phyloP scores from a whole-genome alignment of 2,329 filamentous ascomycete genomes.

The Tolypocladium album region DNA sequence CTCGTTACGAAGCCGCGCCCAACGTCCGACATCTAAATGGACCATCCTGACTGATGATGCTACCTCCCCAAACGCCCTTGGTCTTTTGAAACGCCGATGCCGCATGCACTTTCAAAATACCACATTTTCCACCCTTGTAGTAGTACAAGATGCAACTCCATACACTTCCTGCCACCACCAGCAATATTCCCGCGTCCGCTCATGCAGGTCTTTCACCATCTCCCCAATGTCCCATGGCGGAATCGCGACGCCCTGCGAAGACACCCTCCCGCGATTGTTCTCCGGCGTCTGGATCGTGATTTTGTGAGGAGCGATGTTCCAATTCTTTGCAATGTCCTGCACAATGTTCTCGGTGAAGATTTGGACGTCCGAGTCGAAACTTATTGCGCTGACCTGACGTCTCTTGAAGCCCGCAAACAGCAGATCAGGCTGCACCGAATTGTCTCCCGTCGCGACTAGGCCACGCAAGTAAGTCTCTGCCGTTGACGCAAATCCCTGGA shows the following conservation, averaged over 20 bases:
- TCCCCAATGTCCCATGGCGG: slow-evolving; percentile 19
- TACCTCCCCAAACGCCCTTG: background rate
- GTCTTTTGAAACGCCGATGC: background rate
- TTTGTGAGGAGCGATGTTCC: slow-evolving; percentile 22
- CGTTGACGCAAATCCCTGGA: slow-evolving; percentile 8
- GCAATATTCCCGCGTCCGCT: slow-evolving; percentile 21
- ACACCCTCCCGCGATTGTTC: slow-evolving; percentile 15
- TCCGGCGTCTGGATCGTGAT: slow-evolving; percentile 28
- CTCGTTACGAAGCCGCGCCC: background rate
- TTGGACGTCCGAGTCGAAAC: slow-evolving; percentile 18
- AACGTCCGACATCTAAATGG: background rate
- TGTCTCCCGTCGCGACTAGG: slow-evolving; percentile 7
- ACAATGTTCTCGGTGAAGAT: slow-evolving; percentile 31
- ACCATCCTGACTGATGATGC: background rate
- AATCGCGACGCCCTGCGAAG: slow-evolving; percentile 22
- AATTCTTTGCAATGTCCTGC: slow-evolving; percentile 33
- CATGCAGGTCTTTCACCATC: slow-evolving; percentile 19
- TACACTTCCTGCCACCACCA: slow-evolving; percentile 18
- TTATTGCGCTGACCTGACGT: background rate
- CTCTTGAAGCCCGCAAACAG: slow-evolving; percentile 12
- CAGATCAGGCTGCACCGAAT: slow-evolving; percentile 6
- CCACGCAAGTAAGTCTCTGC: slow-evolving; percentile 10
- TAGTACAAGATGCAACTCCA: background rate
- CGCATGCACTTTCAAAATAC: slow-evolving; percentile 12
- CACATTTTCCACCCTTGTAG: slow-evolving; percentile 4